Base-by-base conservation (phyloP, 1,284 basidiomycete species). In the Pulchroboletus neoregius region DNA sequence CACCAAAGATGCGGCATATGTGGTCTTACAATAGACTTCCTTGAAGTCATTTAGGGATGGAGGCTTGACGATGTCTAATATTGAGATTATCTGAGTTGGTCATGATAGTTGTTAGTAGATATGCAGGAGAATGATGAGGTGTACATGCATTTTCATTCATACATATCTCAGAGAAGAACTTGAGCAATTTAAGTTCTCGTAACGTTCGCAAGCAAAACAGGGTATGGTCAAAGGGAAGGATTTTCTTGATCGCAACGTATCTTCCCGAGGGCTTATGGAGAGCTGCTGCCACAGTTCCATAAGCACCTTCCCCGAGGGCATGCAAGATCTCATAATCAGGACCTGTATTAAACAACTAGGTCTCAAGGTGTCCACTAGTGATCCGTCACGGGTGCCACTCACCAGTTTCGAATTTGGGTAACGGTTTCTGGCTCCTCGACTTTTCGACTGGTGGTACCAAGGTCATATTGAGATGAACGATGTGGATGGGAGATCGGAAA, bases 61-160 rank as follows among this genome's bases (percentile, higher is more conserved):
- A 1, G 91, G 91, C 61, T 87, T 88, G 70, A 89, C 78, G 60
- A 92, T 92, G 65, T 92, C 91, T 52, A 93, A 69, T 55, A 94
- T 88, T 12, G 87, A 87, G 57, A 94, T 90, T 61, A 91, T 88
- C 83, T 87, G 46, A 12, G 24, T 23, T 46, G 11, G 36, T 28
- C 13, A 18, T 43, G 28, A 11, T 35, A 23, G 33, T 46, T 7
- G 30, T 44, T 6, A 39, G 5, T 16, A 13, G 32, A 27, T 30
- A 33, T 38, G 2, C 9, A 24, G 22, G 31, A 16, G 26, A 38
- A 46, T 20, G 35, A 32, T 16, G 26, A 42, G 39, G 49, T 43
- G 30, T 48, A 68, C 68, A 56, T 71, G 79, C 82, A 60, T 88
- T 88, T 65, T 87, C 85, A 63, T 91, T 91, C 45, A 90, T 78